phyloP scores from a whole-genome alignment of 1,284 basidiomycete species.

The Taiwanofungus camphoratus region DNA sequence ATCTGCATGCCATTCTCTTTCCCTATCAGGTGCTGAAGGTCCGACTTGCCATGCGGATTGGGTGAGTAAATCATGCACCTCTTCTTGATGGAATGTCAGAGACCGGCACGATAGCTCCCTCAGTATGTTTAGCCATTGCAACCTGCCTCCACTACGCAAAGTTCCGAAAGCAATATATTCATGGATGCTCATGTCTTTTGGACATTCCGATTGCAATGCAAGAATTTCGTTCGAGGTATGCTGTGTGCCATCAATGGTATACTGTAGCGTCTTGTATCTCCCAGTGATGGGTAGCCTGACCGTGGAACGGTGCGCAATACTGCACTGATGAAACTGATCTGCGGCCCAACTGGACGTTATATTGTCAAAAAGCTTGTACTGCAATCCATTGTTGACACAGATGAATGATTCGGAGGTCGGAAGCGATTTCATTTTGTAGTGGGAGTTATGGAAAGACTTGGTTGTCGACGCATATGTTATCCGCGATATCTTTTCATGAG shows the following conservation, averaged over 20 bases:
- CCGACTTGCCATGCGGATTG: slow-evolving; percentile 42
- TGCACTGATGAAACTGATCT: slow-evolving; percentile 9
- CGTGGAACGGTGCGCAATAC: slow-evolving; percentile 24
- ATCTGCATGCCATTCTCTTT: slow-evolving; percentile 19
- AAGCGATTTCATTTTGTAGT: slow-evolving; percentile 29
- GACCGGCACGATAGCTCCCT: slow-evolving; percentile 32
- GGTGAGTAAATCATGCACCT: slow-evolving; percentile 34
- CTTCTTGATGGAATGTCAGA: slow-evolving; percentile 32
- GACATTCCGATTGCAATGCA: slow-evolving; percentile 35
- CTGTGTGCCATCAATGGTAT: slow-evolving; percentile 29
- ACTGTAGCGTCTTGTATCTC: slow-evolving; percentile 33
- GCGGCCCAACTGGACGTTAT: slow-evolving; percentile 10
- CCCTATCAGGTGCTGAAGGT: slow-evolving; percentile 13
- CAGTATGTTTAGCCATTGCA: slow-evolving; percentile 48
- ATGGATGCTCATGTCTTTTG: slow-evolving; percentile 5
- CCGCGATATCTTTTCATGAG: slow-evolving; percentile 10
- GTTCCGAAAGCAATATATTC: slow-evolving; percentile 37
- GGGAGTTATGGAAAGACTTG: slow-evolving; percentile 34
- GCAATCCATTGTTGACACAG: slow-evolving; percentile 32
- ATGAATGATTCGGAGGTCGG: slow-evolving; percentile 20
- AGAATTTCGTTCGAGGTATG: slow-evolving; percentile 41
- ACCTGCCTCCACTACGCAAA: slow-evolving; percentile 34
- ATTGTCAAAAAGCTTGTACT: slow-evolving; percentile 19
- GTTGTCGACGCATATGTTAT: slow-evolving; percentile 35
- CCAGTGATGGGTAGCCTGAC: slow-evolving; percentile 23